Evolutionary conservation across 345 rosid species (phyloP).

Genomic region (Arabidopsis arenosa): DNA sequence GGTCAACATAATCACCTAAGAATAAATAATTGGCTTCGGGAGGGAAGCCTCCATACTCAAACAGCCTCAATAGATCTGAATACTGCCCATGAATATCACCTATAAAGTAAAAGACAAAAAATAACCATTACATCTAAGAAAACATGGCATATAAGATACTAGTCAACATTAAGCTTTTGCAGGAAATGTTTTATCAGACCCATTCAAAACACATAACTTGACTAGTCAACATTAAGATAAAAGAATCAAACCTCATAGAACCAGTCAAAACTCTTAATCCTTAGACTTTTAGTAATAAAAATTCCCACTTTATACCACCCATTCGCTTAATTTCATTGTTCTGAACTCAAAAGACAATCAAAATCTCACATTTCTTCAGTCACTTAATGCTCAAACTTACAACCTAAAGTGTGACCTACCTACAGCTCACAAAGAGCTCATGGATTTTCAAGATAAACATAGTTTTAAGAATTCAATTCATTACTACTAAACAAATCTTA

Average conservation of each 20-base stretch:
- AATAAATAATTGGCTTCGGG: slow-evolving; percentile 84
- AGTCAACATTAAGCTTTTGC: neutral
- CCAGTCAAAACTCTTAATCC: slow-evolving; percentile 7
- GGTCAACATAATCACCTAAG: slow-evolving; percentile 94
- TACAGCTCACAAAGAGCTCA: neutral
- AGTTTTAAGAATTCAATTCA: neutral
- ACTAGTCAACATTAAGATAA: slow-evolving; percentile 19
- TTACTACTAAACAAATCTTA: neutral
- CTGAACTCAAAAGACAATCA: slow-evolving; percentile 15
- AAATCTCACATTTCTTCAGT: neutral
- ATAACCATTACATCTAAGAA: neutral
- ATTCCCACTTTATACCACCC: neutral
- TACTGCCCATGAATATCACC: slow-evolving; percentile 97
- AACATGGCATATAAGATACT: neutral
- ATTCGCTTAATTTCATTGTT: neutral
- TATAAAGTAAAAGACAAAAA: slow-evolving; percentile 40
- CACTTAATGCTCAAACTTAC: slow-evolving; percentile 1
- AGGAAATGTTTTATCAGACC: slow-evolving; percentile 21
- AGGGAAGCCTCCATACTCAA: slow-evolving; percentile 92
- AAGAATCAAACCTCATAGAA: slow-evolving; percentile 21
- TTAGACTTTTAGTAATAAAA: slow-evolving; percentile 19
- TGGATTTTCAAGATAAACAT: neutral
- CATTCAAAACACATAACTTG: neutral
- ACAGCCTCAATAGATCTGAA: slow-evolving; percentile 83
- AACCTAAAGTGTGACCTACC: neutral